phyloP scores from a whole-genome alignment of 2,329 filamentous ascomycete genomes.

The Alternaria arbusti region DNA sequence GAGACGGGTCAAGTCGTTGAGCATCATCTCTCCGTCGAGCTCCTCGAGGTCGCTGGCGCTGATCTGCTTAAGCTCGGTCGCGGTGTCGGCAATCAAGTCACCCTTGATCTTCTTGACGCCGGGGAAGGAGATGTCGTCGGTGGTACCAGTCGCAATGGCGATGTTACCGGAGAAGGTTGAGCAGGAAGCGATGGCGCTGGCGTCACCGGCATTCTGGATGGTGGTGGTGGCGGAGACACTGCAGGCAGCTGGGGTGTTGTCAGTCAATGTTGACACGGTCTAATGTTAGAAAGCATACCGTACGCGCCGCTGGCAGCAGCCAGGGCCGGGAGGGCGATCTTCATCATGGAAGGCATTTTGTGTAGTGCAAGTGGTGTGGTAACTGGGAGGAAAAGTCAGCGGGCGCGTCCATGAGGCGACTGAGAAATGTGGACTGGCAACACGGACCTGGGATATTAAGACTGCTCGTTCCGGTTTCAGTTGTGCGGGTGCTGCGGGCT shows the following conservation, averaged over 20 bases:
- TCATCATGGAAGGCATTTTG: conserved; percentile 60
- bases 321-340: conserved; percentile 63
- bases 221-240: conserved; percentile 58
- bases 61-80: conserved; percentile 69
- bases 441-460: conserved; percentile 47
- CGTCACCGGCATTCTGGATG: conserved; percentile 67
- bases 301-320: conserved; percentile 60
- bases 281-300: conserved; percentile 48
- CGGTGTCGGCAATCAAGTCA: conserved; percentile 59
- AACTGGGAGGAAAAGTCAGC: conserved; percentile 37
- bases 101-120: conserved; percentile 67
- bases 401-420: conserved; percentile 22
- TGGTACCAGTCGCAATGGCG: conserved; percentile 64
- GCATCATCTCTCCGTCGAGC: conserved; percentile 73
- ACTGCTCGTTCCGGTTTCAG: conserved; percentile 35
- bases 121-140: conserved; percentile 66
- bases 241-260: conserved; percentile 45
- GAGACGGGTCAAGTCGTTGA: conserved; percentile 73
- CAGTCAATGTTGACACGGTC: conserved; percentile 15
- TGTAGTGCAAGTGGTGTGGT: conserved; percentile 21
- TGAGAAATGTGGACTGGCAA: conserved; percentile 17
- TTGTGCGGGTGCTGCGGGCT: conserved; percentile 20
- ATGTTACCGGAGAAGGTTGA: conserved; percentile 72
- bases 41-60: conserved; percentile 65
- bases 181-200: conserved; percentile 67